Evolutionary conservation across 2,329 filamentous ascomycete species (phyloP), one percentile per base, ranked within the genome.

Genomic region (Malbranchea cinnamomea): DNA sequence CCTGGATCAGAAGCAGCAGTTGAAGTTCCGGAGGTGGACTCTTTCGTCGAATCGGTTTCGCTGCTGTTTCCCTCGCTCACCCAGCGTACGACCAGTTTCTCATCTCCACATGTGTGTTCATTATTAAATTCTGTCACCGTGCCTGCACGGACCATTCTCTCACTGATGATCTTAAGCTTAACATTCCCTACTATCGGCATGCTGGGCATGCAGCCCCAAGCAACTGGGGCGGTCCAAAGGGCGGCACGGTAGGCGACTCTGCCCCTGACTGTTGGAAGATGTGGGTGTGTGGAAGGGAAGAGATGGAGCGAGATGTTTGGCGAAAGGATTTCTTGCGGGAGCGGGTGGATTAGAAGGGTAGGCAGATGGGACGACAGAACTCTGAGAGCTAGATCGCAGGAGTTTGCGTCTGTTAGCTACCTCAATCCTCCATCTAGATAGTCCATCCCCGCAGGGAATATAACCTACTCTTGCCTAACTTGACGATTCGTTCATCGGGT

Each of bases 1-100:
- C n/a, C n/a, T n/a, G n/a, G n/a, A n/a, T n/a, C n/a, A n/a, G n/a
- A n/a, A n/a, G n/a, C n/a, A n/a, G n/a, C n/a, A n/a, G 26, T 33
- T 22, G 28, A 23, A 16, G 37, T 31, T 14, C 39, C 38, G 23
- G 38, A 37, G 1, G 26, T 23, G 14, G 4, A 11, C 18, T n/a
- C 19, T 8, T 12, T 17, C 5, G 26, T 18, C 6, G 16, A 18
- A 19, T 25, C 21, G 7, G n/a, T 12, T 11, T 33, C 32, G 19
- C 20, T 20, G 7, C 17, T 10, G 4, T 24, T 30, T 10, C 42
- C 42, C 39, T 56, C 59, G 0, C 81, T 85, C 49, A 77, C 76
- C 89, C 89, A 98, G 33, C 81, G 76, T 14, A 95, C 87, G 12
- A 95, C 74, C 19, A 95, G 68, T 55, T 89, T 81, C 53, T 94